phyloP scores from a whole-genome alignment of 2,329 filamentous ascomycete genomes.

The Ampelomyces quisqualis region DNA sequence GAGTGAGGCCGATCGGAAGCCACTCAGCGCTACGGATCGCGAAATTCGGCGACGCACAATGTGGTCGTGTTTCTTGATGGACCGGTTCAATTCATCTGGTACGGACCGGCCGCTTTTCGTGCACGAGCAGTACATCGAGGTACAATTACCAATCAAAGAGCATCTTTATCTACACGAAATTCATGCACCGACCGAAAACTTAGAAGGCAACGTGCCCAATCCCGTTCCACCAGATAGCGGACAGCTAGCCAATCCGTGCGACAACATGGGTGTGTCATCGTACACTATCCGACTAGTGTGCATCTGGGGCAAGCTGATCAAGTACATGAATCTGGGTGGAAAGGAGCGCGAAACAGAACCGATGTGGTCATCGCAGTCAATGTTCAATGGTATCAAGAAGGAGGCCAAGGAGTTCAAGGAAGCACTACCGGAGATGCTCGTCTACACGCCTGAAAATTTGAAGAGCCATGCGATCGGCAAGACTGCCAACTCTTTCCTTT shows the following conservation, averaged over 20 bases:
- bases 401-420: conserved; percentile 70
- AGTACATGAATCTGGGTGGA: conserved; percentile 86
- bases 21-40: conserved; percentile 84
- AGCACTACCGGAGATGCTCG: conserved; percentile 68
- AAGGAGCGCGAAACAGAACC: conserved; percentile 74
- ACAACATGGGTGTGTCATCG: conserved; percentile 92
- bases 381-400: conserved; percentile 68
- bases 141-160: conserved; percentile 89
- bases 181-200: conserved; percentile 78
- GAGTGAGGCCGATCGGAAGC: conserved; percentile 59
- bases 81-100: conserved; percentile 94
- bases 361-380: conserved; percentile 81
- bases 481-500: conserved; percentile 87
- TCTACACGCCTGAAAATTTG: conserved; percentile 78
- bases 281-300: conserved; percentile 85
- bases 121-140: conserved; percentile 82
- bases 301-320: conserved; percentile 86
- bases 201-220: conserved; percentile 70
- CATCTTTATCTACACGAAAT: conserved; percentile 89
- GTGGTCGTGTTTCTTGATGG: conserved; percentile 99
- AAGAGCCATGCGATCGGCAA: conserved; percentile 80
- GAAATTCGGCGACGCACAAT: conserved; percentile 92
- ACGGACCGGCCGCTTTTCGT: conserved; percentile 91
- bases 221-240: conserved; percentile 63
- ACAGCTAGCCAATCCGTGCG: conserved; percentile 64